These are phyloP conservation scores for Grosmannia clavigera DNA, from an alignment of 2,329 filamentous ascomycete genomes.

Conservation along the genomic window DNA sequence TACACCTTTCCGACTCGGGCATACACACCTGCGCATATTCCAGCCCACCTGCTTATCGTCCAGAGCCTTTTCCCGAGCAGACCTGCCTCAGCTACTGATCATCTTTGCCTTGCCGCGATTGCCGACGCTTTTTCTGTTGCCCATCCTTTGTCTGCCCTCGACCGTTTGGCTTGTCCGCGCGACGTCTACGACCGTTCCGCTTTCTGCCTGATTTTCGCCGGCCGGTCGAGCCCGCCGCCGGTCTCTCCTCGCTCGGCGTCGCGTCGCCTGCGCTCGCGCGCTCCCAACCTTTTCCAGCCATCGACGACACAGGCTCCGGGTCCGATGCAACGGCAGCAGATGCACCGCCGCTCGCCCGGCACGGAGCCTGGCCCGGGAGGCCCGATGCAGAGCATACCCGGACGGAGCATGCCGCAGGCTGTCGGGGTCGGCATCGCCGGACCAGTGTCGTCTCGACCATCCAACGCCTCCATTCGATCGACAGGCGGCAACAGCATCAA, in stretches of 20 bases:
- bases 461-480: constrained; percentile 53
- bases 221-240: not conserved
- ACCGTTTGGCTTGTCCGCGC: too few species aligned
- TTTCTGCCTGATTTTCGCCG: too few species aligned
- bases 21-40: too few species aligned
- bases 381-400: constrained; percentile 40
- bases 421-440: constrained; percentile 29
- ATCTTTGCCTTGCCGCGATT: too few species aligned
- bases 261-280: not conserved
- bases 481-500: constrained; percentile 18
- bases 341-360: constrained; percentile 52
- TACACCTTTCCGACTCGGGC: not conserved
- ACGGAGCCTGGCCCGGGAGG: constrained; percentile 43
- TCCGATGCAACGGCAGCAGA: constrained; percentile 38
- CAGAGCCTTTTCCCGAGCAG: too few species aligned
- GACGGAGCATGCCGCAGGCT: constrained; percentile 48
- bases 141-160: too few species aligned
- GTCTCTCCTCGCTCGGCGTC: not conserved
- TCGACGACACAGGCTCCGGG: constrained; percentile 21
- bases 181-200: too few species aligned
- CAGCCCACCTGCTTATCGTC: too few species aligned
- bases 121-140: too few species aligned
- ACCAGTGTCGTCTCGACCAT: constrained; percentile 43
- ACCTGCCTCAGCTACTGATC: too few species aligned
- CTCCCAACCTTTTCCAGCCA: not conserved